Evolutionary conservation across 1,139 yeast genomes (phyloP).

Genomic region (Magnusiomyces fungicola): DNA sequence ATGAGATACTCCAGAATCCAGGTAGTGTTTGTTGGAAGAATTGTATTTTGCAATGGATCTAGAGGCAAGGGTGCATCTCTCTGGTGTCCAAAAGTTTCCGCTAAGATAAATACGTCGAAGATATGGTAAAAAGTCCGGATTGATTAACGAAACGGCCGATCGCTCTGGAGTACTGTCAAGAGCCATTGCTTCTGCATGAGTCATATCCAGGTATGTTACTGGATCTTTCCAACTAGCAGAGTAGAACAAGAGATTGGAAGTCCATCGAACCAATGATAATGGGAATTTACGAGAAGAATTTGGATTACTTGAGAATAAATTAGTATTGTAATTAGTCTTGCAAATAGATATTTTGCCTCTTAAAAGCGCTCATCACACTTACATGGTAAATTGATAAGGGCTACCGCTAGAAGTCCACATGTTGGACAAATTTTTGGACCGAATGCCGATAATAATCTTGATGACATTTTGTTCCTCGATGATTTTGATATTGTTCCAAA

Average conservation of each 20-base stretch:
- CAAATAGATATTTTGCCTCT: neutral
- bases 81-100: slow-evolving; percentile 1
- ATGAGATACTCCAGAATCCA: neutral
- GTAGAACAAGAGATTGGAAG: neutral
- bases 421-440: neutral
- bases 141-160: neutral
- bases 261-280: neutral
- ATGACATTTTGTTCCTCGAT: neutral
- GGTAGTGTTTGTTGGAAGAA: neutral
- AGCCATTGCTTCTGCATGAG: neutral
- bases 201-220: neutral
- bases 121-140: neutral
- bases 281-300: neutral
- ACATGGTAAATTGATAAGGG: neutral
- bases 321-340: neutral
- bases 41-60: neutral
- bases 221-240: neutral
- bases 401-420: neutral
- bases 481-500: neutral
- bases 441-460: neutral
- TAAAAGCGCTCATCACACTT: neutral
- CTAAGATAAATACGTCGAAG: neutral
- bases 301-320: neutral
- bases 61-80: neutral
- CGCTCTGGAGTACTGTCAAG: neutral